phyloP scores from a whole-genome alignment of 176 grass and related monocot species.

The Bothriochloa decipiens region DNA sequence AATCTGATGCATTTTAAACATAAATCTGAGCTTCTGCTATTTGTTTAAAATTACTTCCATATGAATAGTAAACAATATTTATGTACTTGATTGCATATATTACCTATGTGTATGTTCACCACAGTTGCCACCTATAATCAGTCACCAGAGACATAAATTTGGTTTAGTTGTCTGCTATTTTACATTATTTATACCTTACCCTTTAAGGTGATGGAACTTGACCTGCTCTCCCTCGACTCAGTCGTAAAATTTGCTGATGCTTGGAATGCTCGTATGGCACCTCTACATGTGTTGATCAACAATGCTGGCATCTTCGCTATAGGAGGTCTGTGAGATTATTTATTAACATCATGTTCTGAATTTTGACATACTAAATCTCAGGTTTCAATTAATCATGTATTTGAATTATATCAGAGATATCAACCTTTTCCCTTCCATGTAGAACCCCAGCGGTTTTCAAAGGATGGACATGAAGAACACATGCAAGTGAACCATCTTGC shows the following conservation, averaged over 20 bases:
- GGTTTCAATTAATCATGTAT: neutral
- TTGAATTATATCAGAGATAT: neutral
- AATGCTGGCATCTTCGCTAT: conserved; percentile 95
- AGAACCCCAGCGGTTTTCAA: conserved; percentile 88
- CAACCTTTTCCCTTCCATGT: conserved; percentile 23
- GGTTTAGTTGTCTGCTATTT: conserved; percentile 23
- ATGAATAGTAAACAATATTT: conserved; percentile 1
- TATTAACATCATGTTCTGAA: neutral
- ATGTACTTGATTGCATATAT: neutral
- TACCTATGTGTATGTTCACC: neutral
- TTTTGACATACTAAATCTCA: conserved; percentile 16
- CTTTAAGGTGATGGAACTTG: conserved; percentile 97
- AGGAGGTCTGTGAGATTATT: conserved; percentile 67
- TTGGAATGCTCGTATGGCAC: conserved; percentile 88
- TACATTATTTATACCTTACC: conserved; percentile 36
- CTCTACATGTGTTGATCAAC: conserved; percentile 90
- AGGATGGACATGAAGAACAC: conserved; percentile 93
- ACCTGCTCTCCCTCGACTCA: conserved; percentile 84
- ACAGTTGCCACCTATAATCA: conserved; percentile 26
- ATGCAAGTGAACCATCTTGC: conserved; percentile 99
- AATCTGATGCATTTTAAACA: neutral
- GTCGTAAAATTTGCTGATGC: conserved; percentile 89
- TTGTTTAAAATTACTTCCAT: neutral
- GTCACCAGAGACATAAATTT: conserved; percentile 21
- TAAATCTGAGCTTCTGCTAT: neutral